Base-by-base conservation (phyloP, 2,329 filamentous ascomycete species). In the Mariannaea elegans region DNA sequence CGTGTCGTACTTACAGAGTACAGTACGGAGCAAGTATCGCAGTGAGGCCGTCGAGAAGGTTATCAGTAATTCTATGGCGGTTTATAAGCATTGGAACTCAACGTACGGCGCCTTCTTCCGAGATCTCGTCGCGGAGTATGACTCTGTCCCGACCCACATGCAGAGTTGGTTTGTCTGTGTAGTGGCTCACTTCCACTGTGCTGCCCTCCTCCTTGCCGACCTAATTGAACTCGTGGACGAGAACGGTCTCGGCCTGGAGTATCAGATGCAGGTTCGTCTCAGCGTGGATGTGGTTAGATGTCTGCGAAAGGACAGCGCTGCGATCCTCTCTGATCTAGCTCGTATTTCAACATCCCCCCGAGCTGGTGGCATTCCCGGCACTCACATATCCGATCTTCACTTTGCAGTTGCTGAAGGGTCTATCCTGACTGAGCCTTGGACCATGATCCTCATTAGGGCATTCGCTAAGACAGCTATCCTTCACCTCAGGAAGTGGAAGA, bases 151-250 rank as follows among this genome's bases (percentile, higher is more conserved):
- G 1, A 67, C 80, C 10, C 82, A 82, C 13, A 79, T 87, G 4
- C 84, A 85, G 65, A 84, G 84, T 39, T 88, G 85, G 85, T 87
- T 86, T 60, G 78, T 86, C 13, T 82, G 84, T 51, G 78, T 88
- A 21, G 76, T 80, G 0, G 82, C 81, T 0, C 86, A 87, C 63
- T 88, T 84, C 81, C 82, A 87, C 62, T 79, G 87, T 3, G 85
- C 80, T 2, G 78, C 80, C 0, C 78, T 88, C 39, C 75, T 87
- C 21, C 73, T 87, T 4, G 82, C 84, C 31, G 85, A 88, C 56
- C 69, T 82, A 4, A 74, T 88, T 12, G 81, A 83, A 44, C 71
- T 77, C 24, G 78, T 86, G 19, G 84, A 87, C 50, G 73, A 77
- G 39, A 66, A 69, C 9, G 62, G 65, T 2, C 59, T 75, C 12